Base-by-base conservation (phyloP, 768 basidiomycete species). In the Boletus rubroflammeus region DNA sequence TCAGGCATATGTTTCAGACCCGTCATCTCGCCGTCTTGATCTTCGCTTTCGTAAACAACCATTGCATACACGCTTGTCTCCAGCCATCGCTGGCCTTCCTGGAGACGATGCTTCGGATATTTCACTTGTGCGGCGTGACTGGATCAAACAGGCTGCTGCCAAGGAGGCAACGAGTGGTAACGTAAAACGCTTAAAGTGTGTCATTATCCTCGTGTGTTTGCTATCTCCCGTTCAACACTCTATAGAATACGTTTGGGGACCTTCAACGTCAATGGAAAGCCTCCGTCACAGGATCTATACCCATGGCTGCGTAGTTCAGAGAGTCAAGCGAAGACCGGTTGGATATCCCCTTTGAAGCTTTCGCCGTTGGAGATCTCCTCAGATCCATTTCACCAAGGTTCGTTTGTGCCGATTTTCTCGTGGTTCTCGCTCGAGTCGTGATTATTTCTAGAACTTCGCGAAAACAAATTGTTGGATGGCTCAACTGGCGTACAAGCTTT, bases 211-310 rank as follows among this genome's bases (percentile, higher is more conserved):
- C 19, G 9, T 9, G 13, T 26, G 19, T 50, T 25, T 43, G 14
- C 21, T 11, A 4, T 14, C 34, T 42, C 31, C n/a, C 25, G 1
- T 34, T 58, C 39, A 59, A 28, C 21, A 7, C 26, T 21, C 31
- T 51, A 25, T 34, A 88, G 87, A 31, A 64, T 92, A 46, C 84
- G 88, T 6, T 55, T 87, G 17, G 89, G 90, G 21, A 89, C 88
- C 0, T 93, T 93, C 74, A 93, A 93, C 60, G 90, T 93, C 43
- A 90, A 91, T 60, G 90, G 88, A 1, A 84, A 83, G 62, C 59
- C 80, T 35, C 88, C 91, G 1, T 82, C 85, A 3, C 85, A 88
- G 58, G 86, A 90, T 63, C 70, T 93, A 9, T 80, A 81, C 5
- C 67, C 78, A 3, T 92, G 90, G 88, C 62, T 90, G 29, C 72